These are phyloP conservation scores for Starmerella potacharoeniae DNA, from an alignment of 805 yeast genomes.

Conservation along the genomic window DNA sequence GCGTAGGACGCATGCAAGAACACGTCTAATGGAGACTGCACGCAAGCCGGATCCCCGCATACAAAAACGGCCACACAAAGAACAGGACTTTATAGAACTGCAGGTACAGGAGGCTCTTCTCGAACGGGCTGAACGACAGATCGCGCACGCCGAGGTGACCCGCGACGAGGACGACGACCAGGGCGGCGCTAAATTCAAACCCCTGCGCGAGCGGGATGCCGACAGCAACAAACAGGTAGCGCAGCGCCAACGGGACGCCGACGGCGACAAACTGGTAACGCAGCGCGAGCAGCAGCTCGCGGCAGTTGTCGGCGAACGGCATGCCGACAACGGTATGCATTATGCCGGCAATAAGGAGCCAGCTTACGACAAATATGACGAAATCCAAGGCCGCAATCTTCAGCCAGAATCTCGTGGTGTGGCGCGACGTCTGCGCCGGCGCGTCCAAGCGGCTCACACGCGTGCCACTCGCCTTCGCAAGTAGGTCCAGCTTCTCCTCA, in stretches of 20 bases:
- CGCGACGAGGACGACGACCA: neutral
- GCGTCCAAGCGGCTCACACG: neutral
- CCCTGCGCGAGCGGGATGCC: neutral
- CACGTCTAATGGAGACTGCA: neutral
- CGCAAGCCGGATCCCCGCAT: neutral
- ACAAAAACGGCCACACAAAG: neutral
- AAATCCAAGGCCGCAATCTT: neutral
- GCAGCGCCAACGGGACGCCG: neutral
- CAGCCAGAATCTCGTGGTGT: neutral
- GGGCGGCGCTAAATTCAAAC: neutral
- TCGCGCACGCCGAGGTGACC: neutral
- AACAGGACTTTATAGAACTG: neutral
- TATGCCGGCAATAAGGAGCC: neutral
- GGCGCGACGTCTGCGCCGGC: neutral
- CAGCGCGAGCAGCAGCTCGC: neutral
- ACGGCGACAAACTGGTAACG: neutral
- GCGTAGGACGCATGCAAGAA: too few relatives aligned
- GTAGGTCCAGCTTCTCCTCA: conserved; percentile 1
- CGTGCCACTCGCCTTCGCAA: neutral
- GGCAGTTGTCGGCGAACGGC: neutral
- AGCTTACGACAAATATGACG: neutral
- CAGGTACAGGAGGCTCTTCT: neutral
- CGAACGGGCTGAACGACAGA: neutral
- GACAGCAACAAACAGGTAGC: too few relatives aligned
- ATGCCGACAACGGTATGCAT: neutral